Conservation (phyloP, 73 alveolate genomes). For the Stentor roeselii region DNA sequence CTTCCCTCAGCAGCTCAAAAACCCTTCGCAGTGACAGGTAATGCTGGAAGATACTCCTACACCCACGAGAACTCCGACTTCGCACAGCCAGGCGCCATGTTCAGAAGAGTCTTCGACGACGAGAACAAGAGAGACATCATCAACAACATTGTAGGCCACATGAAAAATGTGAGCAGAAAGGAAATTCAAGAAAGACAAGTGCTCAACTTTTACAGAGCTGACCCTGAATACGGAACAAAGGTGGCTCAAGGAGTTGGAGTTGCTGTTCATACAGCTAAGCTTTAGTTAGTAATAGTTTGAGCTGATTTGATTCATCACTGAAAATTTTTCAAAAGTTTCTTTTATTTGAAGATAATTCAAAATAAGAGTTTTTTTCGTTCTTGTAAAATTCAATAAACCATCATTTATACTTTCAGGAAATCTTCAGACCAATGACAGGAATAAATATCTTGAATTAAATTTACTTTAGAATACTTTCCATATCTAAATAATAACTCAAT, state of each 20-base stretch:
- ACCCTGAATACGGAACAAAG: slow-evolving; percentile 21
- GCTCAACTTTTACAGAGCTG: slow-evolving; percentile 2
- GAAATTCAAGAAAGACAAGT: slow-evolving; percentile 10
- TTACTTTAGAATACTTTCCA: no score
- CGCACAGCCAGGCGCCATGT: slow-evolving; percentile 22
- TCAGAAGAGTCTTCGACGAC: slow-evolving; percentile 14
- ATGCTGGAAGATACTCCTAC: slow-evolving; percentile 46
- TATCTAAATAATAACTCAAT: no score
- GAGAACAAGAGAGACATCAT: slow-evolving; percentile 16
- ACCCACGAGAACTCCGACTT: slow-evolving; percentile 35
- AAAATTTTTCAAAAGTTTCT: no score
- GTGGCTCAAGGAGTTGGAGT: slow-evolving; percentile 26
- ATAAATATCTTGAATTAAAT: no score
- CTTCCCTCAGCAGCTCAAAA: slow-evolving; percentile 33
- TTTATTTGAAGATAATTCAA: no score
- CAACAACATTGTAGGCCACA: slow-evolving; percentile 7
- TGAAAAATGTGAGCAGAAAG: slow-evolving; percentile 22
- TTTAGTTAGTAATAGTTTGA: slow-evolving; percentile 19
- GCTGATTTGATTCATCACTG: no score
- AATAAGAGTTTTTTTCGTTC: no score
- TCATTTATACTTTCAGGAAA: no score
- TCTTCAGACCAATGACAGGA: no score
- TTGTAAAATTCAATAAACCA: no score
- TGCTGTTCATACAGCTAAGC: slow-evolving; percentile 23
- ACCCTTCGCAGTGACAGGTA: slow-evolving; percentile 32